Conservation (phyloP, 192 early-diverging fungal species). For the Dispira parvispora region DNA sequence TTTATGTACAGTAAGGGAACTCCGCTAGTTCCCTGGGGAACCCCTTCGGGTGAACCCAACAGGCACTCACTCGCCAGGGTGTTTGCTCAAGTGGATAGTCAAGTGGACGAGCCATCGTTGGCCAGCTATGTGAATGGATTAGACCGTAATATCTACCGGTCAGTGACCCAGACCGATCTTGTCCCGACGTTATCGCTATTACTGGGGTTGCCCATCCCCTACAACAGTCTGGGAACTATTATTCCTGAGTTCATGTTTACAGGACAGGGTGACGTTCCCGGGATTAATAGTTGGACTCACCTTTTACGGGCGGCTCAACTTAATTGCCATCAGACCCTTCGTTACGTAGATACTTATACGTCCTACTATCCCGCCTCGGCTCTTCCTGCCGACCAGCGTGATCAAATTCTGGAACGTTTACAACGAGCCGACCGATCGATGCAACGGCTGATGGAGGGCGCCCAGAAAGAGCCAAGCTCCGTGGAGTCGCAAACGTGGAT, state of each 20-base stretch:
- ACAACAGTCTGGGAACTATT: slow-evolving; percentile 74
- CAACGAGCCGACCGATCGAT: background rate
- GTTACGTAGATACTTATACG: slow-evolving; percentile 14
- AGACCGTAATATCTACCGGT: slow-evolving; percentile 19
- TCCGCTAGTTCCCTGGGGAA: background rate
- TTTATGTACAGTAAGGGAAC: slow-evolving; percentile 62
- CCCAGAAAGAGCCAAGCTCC: background rate
- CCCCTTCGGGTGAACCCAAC: background rate
- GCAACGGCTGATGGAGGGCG: background rate
- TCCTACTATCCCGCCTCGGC: background rate
- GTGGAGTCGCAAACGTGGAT: background rate
- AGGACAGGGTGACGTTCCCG: background rate
- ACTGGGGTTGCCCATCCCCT: slow-evolving; percentile 78
- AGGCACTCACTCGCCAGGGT: background rate
- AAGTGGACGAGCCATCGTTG: background rate
- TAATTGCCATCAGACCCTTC: slow-evolving; percentile 42
- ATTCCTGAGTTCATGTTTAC: slow-evolving; percentile 73
- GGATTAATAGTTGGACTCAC: background rate
- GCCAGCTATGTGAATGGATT: background rate
- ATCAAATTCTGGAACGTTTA: background rate
- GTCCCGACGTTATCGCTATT: slow-evolving; percentile 68
- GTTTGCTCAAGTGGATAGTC: background rate
- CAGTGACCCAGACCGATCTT: slow-evolving; percentile 79
- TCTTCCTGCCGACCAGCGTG: background rate
- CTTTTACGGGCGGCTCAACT: slow-evolving; percentile 36